Base-by-base conservation (phyloP, 164 flowering plant genomes). In the Santalum album region DNA sequence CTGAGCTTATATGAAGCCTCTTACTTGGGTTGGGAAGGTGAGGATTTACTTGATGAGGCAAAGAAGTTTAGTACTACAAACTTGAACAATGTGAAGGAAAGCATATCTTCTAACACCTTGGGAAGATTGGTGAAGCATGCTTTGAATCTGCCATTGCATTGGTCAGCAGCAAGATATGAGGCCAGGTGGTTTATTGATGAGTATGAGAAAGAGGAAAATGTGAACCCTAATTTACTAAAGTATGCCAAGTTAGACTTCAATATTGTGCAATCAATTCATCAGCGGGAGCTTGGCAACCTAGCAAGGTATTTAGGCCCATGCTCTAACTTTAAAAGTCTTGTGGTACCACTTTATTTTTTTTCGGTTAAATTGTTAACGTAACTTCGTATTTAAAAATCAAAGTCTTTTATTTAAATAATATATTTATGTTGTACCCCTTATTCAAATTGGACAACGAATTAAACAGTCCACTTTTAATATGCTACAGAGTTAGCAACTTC, bases 1-100 rank as follows among this genome's bases (percentile, higher is more conserved):
- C 32, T 71, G 58, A 57, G 68, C 17, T 65, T 70, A 40, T 65
- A 65, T 54, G 78, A 74, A 59, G 75, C 78, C 56, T 61, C 72
- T 7, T 45, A 38, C 27, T 29, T 51, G 3, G 52, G 61, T 25
- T 29, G 34, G 34, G 18, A 25, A 17, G 58, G 25, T 6, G 45
- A 42, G 12, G 10, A 18, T 5, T 6, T 6, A 20, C 12, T 42
- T 6, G 45, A 42, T 6, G 70, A 59, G 57, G 78, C 72, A 7
- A 59, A 36, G 16, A 18, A 9, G 0, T 74, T 74, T 25, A 55
- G 35, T 11, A 18, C 12, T 0, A 49, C 9, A 10, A 42, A 49
- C 27, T 60, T 66, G 7, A 52, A 52, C 5, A 17, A 14, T 0
- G 23, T 36, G 25, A 4, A n/a, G 16, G 12, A 44, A 15, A 9